Percentiles rank a stretch among this genome's conserved stretches.
Evolutionary conservation across 2,329 filamentous ascomycete genomes (phyloP).

Genomic region (Ceratocystis ficicola): DNA sequence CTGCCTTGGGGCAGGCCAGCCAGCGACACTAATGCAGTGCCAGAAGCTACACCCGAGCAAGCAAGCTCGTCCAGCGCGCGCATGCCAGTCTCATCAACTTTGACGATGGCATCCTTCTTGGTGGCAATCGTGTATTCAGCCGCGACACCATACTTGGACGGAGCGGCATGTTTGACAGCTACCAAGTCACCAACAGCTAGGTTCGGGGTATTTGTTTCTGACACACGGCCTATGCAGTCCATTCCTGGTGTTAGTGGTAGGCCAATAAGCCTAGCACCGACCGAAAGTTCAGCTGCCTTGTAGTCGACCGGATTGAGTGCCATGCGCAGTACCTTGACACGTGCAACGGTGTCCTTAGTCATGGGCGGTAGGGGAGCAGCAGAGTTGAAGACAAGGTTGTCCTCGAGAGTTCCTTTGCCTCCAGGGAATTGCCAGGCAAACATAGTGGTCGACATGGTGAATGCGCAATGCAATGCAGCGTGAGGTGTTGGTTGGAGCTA

Average conservation of each 20-base stretch:
- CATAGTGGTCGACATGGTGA: constrained; percentile 22
- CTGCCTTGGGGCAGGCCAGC: constrained; percentile 32
- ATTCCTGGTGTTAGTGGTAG: constrained; percentile 37
- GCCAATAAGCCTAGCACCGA: constrained; percentile 29
- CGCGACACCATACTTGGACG: constrained; percentile 32
- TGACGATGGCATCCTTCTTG: constrained; percentile 23
- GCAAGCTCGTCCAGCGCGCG: constrained; percentile 39
- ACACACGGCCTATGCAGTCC: constrained; percentile 42
- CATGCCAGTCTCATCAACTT: constrained; percentile 23
- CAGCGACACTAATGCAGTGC: constrained; percentile 16
- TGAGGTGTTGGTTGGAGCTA: background rate
- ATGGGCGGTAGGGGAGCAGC: constrained; percentile 23
- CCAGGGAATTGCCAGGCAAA: constrained; percentile 23
- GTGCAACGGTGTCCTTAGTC: constrained; percentile 28
- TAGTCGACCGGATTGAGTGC: constrained; percentile 40
- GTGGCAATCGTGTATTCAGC: constrained; percentile 33
- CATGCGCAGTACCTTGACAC: constrained; percentile 35
- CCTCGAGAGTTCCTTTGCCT: constrained; percentile 25
- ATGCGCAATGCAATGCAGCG: background rate
- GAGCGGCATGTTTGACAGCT: constrained; percentile 31
- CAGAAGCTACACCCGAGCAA: constrained; percentile 36
- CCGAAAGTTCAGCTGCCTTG: constrained; percentile 33
- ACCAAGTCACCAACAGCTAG: constrained; percentile 34
- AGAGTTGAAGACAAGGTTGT: constrained; percentile 25
- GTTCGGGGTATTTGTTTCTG: constrained; percentile 27